Evolutionary conservation across 345 rosid genomes (phyloP), one percentile per base, ranked within the genome.

Genomic region (Rhodamnia rubescens): DNA sequence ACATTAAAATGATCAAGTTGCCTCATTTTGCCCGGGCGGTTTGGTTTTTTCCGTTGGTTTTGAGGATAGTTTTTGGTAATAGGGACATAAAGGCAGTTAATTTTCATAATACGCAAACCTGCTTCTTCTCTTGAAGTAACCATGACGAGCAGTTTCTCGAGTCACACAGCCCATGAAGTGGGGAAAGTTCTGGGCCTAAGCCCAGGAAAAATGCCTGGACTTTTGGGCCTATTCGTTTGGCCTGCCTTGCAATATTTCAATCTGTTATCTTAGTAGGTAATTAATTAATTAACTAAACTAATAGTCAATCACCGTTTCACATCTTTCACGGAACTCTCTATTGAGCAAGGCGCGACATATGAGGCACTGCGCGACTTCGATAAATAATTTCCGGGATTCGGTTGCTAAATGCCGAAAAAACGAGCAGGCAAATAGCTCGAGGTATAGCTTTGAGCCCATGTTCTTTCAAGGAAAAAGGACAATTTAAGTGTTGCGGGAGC

Each of bases 281-380:
- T 18, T 40, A 4, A 32, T 64, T 3, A 8, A 36, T 18, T 40
- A 2, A 36, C 32, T 20, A 40, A 2, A 36, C 32, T 20, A 40
- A 20, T 9, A 9, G 22, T 4, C 18, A 40, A 32, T 69, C 78
- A 9, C 32, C 80, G 26, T 69, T 36, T 69, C 80, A 36, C 26
- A 36, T 36, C 24, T 69, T 32, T 69, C 24, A 1, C 40, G 78
- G 9, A 29, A 1, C 27, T 20, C 42, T 61, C 74, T 7, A 29
- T 61, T 5, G 0, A 61, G 22, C 74, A 15, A 29, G 74, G 29
- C 11, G 20, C 29, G 7, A 13, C 36, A 6, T 32, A 27, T 1
- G 9, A 3, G 0, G 36, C 2, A 1, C 5, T 0, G 11, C 1
- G 75, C 22, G 3, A 11, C 18, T 29, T 1, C 3, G 1, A 61